Evolutionary conservation across 2,329 filamentous ascomycete species (phyloP).

Genomic region (Xylariales sp.): DNA sequence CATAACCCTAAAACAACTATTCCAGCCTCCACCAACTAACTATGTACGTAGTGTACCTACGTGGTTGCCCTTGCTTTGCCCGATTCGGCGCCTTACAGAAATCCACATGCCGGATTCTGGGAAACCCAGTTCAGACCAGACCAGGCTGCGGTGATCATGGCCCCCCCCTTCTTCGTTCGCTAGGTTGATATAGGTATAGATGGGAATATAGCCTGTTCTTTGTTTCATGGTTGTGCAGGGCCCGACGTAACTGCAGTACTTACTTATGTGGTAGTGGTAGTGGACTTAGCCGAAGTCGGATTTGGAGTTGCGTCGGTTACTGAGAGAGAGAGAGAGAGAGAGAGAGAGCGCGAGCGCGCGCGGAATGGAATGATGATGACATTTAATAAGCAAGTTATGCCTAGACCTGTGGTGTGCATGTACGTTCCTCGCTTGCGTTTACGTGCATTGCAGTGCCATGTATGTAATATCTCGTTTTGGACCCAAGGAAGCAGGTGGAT

Average conservation of each 20-base stretch:
- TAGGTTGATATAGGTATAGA: not conserved
- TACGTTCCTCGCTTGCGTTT: conserved; percentile 12
- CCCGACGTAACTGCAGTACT: not conserved
- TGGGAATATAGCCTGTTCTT: conserved; percentile 29
- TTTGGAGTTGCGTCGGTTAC: not conserved
- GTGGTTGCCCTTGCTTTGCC: conserved; percentile 15
- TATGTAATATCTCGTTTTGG: conserved; percentile 21
- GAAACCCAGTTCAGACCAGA: conserved; percentile 12
- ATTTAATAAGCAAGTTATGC: too few relatives aligned
- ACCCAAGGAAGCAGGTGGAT: conserved; percentile 19
- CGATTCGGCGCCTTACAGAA: conserved; percentile 31
- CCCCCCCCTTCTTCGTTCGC: not conserved
- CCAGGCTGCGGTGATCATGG: conserved; percentile 14
- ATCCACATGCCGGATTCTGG: conserved; percentile 27
- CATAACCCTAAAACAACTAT: conserved; percentile 4
- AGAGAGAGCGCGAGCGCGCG: too few relatives aligned
- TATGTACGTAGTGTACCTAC: too few relatives aligned
- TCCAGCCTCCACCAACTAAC: too few relatives aligned
- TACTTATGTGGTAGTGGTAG: not conserved
- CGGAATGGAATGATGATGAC: too few relatives aligned
- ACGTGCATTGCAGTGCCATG: conserved; percentile 23
- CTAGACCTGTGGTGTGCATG: not conserved
- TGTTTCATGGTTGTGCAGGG: not conserved
- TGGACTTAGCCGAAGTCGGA: conserved; percentile 13
- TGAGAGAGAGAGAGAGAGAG: too few relatives aligned